phyloP scores from a whole-genome alignment of 192 early-diverging fungal genomes.

The Coemansia sp. region DNA sequence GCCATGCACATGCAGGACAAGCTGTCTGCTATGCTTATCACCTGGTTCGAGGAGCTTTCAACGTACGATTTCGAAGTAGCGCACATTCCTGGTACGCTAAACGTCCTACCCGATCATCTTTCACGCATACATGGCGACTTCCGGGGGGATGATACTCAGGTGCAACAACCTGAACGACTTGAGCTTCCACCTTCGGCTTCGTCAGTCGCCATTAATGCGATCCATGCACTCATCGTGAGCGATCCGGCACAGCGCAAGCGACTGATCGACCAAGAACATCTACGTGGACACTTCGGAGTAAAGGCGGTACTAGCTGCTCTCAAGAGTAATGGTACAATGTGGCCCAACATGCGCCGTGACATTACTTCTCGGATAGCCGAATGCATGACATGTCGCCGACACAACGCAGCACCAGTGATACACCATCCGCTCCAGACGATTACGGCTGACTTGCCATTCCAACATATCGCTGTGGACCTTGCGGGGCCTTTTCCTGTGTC shows the following conservation, averaged over 20 bases:
- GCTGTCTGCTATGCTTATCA: no score
- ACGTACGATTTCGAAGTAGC: not conserved
- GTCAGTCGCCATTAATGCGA: no score
- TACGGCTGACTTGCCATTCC: not conserved
- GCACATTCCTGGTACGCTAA: not conserved
- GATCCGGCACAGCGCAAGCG: not conserved
- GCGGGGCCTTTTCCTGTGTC: not conserved
- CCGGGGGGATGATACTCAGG: not conserved
- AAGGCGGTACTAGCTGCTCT: no score
- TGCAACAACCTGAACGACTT: no score
- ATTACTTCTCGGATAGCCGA: not conserved
- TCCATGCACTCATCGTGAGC: no score
- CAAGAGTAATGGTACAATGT: no score
- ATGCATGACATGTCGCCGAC: not conserved
- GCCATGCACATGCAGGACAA: constrained; percentile 16
- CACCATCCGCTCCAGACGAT: not conserved
- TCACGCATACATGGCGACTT: not conserved
- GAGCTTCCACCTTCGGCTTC: no score
- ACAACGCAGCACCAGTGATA: not conserved
- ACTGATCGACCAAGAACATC: not conserved
- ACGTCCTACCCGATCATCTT: not conserved
- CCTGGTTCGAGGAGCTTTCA: no score
- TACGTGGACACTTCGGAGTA: no score
- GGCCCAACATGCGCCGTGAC: not conserved
- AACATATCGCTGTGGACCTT: not conserved